Conservation (phyloP, 1,139 yeast genomes). For the Suhomyces bolitotheri region DNA sequence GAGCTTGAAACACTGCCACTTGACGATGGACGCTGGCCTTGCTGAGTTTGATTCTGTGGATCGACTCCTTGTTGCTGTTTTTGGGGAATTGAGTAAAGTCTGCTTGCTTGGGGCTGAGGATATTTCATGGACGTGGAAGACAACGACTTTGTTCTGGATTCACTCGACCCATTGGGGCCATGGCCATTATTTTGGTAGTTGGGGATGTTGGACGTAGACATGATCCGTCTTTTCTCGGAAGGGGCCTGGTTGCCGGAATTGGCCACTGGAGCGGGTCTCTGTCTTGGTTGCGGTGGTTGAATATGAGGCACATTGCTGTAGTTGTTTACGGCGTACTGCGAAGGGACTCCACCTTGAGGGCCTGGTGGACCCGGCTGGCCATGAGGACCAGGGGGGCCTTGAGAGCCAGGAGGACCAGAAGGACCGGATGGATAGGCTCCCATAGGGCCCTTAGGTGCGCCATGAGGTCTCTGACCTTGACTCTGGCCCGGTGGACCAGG, state of each 20-base stretch:
- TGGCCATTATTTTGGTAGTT: slow-evolving; percentile 2
- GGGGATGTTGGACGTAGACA: slow-evolving; percentile 18
- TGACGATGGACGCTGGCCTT: slow-evolving; percentile 16
- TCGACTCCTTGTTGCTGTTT: too few relatives aligned
- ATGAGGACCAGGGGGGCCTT: not conserved
- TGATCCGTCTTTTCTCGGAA: slow-evolving; percentile 15
- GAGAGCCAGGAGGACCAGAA: not conserved
- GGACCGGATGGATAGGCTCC: not conserved
- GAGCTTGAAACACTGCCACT: slow-evolving; percentile 25
- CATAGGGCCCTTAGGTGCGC: not conserved
- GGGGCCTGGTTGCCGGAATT: slow-evolving; percentile 1
- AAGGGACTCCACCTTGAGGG: not conserved
- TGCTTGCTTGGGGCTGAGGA: slow-evolving; percentile 14
- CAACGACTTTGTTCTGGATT: slow-evolving; percentile 19
- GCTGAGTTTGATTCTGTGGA: slow-evolving; percentile 9
- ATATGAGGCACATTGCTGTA: not conserved
- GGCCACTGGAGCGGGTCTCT: slow-evolving; percentile 2
- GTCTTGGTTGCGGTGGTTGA: slow-evolving; percentile 1
- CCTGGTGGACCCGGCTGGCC: not conserved
- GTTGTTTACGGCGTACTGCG: not conserved
- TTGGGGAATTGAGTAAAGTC: slow-evolving; percentile 12
- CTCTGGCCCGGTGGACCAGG: not conserved
- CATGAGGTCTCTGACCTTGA: not conserved
- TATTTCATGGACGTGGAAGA: slow-evolving; percentile 17
- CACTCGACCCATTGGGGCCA: slow-evolving; percentile 2